Percentiles rank a stretch among this genome's conserved stretches.
Conservation (phyloP, 768 basidiomycete genomes). For the Termitomyces sp. region DNA sequence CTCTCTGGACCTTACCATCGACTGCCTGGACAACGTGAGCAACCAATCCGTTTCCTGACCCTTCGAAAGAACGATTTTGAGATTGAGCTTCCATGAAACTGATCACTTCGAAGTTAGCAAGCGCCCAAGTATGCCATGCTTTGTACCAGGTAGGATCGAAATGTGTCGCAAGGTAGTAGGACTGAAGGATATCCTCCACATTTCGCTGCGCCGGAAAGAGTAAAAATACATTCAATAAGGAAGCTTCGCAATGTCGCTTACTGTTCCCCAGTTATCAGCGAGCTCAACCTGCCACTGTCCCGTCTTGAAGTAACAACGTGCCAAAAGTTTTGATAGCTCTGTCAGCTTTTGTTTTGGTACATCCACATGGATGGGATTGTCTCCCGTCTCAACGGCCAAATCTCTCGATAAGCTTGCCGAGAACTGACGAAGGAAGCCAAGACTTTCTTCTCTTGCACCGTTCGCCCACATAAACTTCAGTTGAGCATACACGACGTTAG, state of each 20-base stretch:
- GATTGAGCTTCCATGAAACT: conserved; percentile 66
- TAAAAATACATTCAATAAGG: conserved; percentile 1
- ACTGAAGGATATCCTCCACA: conserved; percentile 74
- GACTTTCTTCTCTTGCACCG: conserved; percentile 69
- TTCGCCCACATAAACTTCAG: conserved; percentile 95
- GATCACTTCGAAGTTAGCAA: conserved; percentile 94
- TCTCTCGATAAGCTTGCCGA: conserved; percentile 72
- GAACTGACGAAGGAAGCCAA: conserved; percentile 81
- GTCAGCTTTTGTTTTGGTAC: conserved; percentile 54
- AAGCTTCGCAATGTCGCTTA: conserved; percentile 31
- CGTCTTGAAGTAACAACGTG: conserved; percentile 93
- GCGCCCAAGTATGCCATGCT: conserved; percentile 98
- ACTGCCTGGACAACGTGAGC: conserved; percentile 89
- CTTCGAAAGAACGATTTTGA: conserved; percentile 48
- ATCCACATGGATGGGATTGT: conserved; percentile 41
- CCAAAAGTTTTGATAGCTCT: conserved; percentile 79
- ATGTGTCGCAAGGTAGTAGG: conserved; percentile 83
- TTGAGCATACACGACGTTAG: conserved; percentile 94
- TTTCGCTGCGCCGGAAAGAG: conserved; percentile 49
- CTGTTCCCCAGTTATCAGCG: conserved; percentile 73
- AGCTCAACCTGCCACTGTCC: conserved; percentile 91
- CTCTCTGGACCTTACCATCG: conserved; percentile 50
- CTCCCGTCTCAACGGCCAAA: conserved; percentile 54
- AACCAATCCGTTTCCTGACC: conserved; percentile 59
- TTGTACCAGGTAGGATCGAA: conserved; percentile 98